Evolutionary conservation across 805 yeast species (phyloP).

Genomic region (Trichomonascus vanleenenianus): DNA sequence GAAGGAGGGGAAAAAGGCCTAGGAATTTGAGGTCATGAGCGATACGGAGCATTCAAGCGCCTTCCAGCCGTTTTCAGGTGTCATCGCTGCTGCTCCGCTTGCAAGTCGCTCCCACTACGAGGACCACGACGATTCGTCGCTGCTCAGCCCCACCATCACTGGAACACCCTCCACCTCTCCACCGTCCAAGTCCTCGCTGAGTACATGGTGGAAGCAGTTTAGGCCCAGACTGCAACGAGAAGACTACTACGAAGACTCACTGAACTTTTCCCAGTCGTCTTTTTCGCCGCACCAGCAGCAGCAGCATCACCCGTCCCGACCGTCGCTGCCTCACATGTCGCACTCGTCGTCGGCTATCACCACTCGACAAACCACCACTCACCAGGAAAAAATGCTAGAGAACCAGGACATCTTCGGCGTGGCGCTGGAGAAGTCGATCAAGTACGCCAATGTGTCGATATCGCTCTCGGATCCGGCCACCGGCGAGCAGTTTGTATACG

Average conservation of each 20-base stretch:
- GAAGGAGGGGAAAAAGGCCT: too few relatives aligned
- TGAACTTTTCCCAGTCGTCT: not conserved
- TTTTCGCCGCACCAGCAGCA: not conserved
- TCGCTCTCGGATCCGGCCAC: slow-evolving; percentile 44
- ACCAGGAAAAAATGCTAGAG: not conserved
- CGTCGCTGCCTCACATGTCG: slow-evolving; percentile 30
- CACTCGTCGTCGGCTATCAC: slow-evolving; percentile 19
- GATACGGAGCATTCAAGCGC: too few relatives aligned
- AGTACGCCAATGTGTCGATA: slow-evolving; percentile 70
- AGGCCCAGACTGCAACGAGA: slow-evolving; percentile 17
- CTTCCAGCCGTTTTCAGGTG: too few relatives aligned
- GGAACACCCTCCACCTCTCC: not conserved
- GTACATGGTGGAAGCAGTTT: slow-evolving; percentile 38
- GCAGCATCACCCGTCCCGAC: slow-evolving; percentile 19
- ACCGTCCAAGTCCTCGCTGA: slow-evolving; percentile 19
- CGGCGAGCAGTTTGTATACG: slow-evolving; percentile 67
- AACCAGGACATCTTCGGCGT: slow-evolving; percentile 61
- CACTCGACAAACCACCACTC: not conserved
- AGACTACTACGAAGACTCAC: not conserved
- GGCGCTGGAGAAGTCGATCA: slow-evolving; percentile 59
- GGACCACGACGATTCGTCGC: too few relatives aligned
- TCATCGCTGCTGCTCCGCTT: too few relatives aligned
- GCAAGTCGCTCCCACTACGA: too few relatives aligned
- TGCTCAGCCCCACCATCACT: too few relatives aligned
- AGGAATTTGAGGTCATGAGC: too few relatives aligned